Percentiles rank a stretch among this genome's conserved stretches.
These are phyloP conservation scores for Bruguiera sexangula DNA, from an alignment of 345 rosid genomes.

Conservation along the genomic window DNA sequence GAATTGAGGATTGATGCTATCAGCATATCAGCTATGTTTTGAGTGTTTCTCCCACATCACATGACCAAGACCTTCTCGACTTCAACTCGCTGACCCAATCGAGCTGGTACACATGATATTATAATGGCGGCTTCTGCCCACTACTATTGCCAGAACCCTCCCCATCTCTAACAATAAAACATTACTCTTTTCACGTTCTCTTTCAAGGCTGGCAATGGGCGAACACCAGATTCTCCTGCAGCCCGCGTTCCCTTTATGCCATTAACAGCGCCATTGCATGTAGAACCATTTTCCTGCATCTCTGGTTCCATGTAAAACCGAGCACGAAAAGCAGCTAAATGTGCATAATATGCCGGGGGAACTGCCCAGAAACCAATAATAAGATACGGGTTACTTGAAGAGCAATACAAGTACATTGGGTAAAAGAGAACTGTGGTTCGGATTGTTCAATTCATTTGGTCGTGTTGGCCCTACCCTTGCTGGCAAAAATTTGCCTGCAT, in stretches of 20 bases:
- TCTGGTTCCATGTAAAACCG: conserved; percentile 96
- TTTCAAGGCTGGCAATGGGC: conserved; percentile 91
- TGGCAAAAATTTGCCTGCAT: no score
- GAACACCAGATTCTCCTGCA: conserved; percentile 54
- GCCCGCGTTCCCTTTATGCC: conserved; percentile 34
- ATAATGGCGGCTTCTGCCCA: not conserved
- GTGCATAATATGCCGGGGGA: conserved; percentile 98
- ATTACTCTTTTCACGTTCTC: conserved; percentile 97
- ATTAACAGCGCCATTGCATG: conserved; percentile 31
- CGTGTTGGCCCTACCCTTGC: no score
- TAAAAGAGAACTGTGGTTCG: no score
- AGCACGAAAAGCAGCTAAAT: conserved; percentile 95
- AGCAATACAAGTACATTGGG: not conserved
- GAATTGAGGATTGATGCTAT: not conserved
- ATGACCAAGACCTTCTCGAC: conserved; percentile 5
- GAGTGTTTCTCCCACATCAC: conserved; percentile 15
- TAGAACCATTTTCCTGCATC: conserved; percentile 68
- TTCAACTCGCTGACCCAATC: conserved; percentile 11
- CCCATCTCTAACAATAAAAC: conserved; percentile 68
- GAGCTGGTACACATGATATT: not conserved
- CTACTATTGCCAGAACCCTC: not conserved
- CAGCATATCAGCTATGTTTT: conserved; percentile 2
- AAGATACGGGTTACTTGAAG: not conserved
- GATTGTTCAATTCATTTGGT: no score
- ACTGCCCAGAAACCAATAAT: conserved; percentile 41